Evolutionary conservation across 192 early-diverging fungal species (phyloP), one percentile per base, ranked within the genome.

Genomic region (Coemansia brasiliensis): DNA sequence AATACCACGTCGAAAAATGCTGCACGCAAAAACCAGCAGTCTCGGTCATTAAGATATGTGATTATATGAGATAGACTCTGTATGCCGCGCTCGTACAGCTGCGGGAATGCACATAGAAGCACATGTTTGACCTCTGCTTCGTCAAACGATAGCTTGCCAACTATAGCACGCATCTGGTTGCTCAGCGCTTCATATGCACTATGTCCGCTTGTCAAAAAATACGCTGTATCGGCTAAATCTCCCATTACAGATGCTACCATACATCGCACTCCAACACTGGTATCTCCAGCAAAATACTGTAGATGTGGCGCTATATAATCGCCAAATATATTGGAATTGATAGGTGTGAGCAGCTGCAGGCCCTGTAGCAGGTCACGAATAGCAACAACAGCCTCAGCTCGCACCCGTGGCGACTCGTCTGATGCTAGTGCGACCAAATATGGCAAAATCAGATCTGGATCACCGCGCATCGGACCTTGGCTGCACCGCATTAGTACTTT

Each of bases 1-100:
- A 92, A 88, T 18, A 96, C 88, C 40, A 90, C 90, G 54, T 98
- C 95, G 48, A 93, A 95, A 58, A 98, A 98, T 3, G 94, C 90
- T 26, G 94, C 91, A 43, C 96, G 81, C 46, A 98, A 74, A 72
- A 88, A 86, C 96, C 95, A 97, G 61, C 75, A 69, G 60, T 98
- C 94, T 21, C 85, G 82, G 51, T 94, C 96, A 71, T 98, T 98
- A 45, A 98, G 77, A 55, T 95, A 98, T 0, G 96, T 98, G 46
- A 98, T 95, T 72, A 96, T 90, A 66, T 98, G 96, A 24, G 88
- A 87, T 11, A 98, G 69, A 24, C 74, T 77, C 59, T 77, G 74
- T 27, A 64, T 39, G 1, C 67, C 67, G 22, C 59, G 59, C 51
- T 66, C 74, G 49, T 77, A 77, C 5, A 77, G 67, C 63, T 66